Evolutionary conservation across 768 basidiomycete genomes (phyloP).

Genomic region (Crassisporium funariophilum): DNA sequence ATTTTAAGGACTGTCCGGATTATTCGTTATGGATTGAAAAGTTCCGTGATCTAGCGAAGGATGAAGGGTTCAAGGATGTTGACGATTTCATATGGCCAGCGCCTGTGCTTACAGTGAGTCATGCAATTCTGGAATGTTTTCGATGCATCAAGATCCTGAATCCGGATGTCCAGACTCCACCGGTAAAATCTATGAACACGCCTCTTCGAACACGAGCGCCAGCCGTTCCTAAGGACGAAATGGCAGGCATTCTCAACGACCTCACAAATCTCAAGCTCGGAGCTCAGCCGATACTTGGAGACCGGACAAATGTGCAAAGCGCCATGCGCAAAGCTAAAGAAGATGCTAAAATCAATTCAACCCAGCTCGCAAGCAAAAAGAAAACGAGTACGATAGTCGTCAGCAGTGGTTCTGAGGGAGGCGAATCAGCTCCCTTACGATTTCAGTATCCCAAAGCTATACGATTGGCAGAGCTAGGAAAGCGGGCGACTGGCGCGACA

Average conservation of each 20-base stretch:
- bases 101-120: slow-evolving; percentile 37
- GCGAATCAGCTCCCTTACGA: slow-evolving; percentile 23
- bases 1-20: slow-evolving; percentile 69
- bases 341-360: slow-evolving; percentile 29
- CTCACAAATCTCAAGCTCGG: slow-evolving; percentile 61
- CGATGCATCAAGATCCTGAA: neutral
- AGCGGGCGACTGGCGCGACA: slow-evolving; percentile 43
- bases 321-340: slow-evolving; percentile 37
- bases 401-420: slow-evolving; percentile 42
- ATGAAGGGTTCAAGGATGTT: slow-evolving; percentile 57
- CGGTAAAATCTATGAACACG: slow-evolving; percentile 36
- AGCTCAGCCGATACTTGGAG: slow-evolving; percentile 51
- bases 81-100: slow-evolving; percentile 78
- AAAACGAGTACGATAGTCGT: slow-evolving; percentile 43
- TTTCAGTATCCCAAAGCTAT: slow-evolving; percentile 49
- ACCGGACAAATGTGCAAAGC: slow-evolving; percentile 49
- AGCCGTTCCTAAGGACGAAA: slow-evolving; percentile 39
- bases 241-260: slow-evolving; percentile 59
- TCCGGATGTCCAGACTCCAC: slow-evolving; percentile 16
- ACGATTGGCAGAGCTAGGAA: slow-evolving; percentile 50
- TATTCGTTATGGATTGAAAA: slow-evolving; percentile 66
- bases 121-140: slow-evolving; percentile 1
- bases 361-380: slow-evolving; percentile 2
- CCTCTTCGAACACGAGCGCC: slow-evolving; percentile 39
- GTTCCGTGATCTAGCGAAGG: slow-evolving; percentile 62